Evolutionary conservation across 345 rosid species (phyloP).

Genomic region (Salix suchowensis): DNA sequence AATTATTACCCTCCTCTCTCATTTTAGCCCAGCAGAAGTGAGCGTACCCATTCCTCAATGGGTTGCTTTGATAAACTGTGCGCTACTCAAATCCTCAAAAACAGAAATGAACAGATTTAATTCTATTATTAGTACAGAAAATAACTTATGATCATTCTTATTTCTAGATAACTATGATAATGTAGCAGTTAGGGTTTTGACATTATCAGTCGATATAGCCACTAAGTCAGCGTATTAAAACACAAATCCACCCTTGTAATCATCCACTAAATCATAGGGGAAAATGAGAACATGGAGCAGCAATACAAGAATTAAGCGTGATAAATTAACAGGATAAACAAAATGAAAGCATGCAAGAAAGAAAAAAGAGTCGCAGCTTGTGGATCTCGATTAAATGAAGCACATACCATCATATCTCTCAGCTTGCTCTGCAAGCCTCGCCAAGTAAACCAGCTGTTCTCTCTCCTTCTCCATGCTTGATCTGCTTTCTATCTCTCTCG

Average conservation of each 20-base stretch:
- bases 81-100: background rate
- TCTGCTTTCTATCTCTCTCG: constrained; percentile 2
- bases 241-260: background rate
- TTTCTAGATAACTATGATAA: background rate
- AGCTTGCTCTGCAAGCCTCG: constrained; percentile 88
- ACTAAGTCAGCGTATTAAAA: background rate
- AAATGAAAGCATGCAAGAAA: background rate
- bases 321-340: background rate
- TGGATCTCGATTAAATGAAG: background rate
- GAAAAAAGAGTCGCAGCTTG: background rate
- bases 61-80: background rate
- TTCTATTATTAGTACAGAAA: background rate
- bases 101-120: background rate
- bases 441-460: constrained; percentile 75
- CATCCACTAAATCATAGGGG: background rate
- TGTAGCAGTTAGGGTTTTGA: background rate
- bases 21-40: background rate
- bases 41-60: background rate
- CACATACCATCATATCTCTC: constrained; percentile 85
- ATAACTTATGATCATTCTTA: background rate
- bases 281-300: no score
- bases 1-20: background rate
- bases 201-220: background rate
- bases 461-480: constrained; percentile 74
- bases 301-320: no score